Evolutionary conservation across 352 stramenopile genomes (phyloP).

Genomic region (Globisporangium yorkense): DNA sequence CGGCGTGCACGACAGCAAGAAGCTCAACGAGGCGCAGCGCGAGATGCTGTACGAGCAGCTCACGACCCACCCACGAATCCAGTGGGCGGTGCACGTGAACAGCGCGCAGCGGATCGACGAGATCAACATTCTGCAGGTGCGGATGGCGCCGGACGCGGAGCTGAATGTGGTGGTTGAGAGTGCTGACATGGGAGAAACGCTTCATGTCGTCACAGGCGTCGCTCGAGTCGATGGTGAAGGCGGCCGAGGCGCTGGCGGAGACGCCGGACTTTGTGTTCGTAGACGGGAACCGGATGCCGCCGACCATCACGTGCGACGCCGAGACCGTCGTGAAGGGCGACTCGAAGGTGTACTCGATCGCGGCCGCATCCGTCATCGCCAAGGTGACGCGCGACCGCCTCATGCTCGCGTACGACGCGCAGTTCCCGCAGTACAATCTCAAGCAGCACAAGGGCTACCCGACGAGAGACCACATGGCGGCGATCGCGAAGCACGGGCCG

Average conservation of each 20-base stretch:
- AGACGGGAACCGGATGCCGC: slow-evolving; percentile 94
- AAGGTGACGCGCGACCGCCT: slow-evolving; percentile 98
- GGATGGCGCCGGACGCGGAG: background rate
- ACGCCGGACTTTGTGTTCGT: slow-evolving; percentile 89
- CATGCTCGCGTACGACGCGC: slow-evolving; percentile 92
- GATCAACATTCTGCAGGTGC: slow-evolving; percentile 97
- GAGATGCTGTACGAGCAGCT: slow-evolving; percentile 90
- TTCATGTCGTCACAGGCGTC: slow-evolving; percentile 54
- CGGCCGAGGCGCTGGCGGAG: slow-evolving; percentile 56
- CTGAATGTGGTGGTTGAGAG: background rate
- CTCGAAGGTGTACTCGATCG: slow-evolving; percentile 94
- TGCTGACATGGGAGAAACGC: no score
- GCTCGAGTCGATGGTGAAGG: slow-evolving; percentile 92
- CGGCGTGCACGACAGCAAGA: slow-evolving; percentile 94
- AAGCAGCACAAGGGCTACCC: slow-evolving; percentile 97
- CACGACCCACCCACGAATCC: slow-evolving; percentile 62
- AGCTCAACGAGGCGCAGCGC: slow-evolving; percentile 92
- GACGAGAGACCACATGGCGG: slow-evolving; percentile 88
- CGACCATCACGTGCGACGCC: slow-evolving; percentile 79
- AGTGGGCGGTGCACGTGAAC: slow-evolving; percentile 85
- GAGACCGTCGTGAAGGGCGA: slow-evolving; percentile 95
- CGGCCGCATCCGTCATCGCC: slow-evolving; percentile 96
- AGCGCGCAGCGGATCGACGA: slow-evolving; percentile 92
- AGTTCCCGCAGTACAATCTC: slow-evolving; percentile 94
- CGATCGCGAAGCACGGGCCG: slow-evolving; percentile 87